Evolutionary conservation across 2,329 filamentous ascomycete genomes (phyloP), one percentile per base, ranked within the genome.

Genomic region (Alternaria solani): DNA sequence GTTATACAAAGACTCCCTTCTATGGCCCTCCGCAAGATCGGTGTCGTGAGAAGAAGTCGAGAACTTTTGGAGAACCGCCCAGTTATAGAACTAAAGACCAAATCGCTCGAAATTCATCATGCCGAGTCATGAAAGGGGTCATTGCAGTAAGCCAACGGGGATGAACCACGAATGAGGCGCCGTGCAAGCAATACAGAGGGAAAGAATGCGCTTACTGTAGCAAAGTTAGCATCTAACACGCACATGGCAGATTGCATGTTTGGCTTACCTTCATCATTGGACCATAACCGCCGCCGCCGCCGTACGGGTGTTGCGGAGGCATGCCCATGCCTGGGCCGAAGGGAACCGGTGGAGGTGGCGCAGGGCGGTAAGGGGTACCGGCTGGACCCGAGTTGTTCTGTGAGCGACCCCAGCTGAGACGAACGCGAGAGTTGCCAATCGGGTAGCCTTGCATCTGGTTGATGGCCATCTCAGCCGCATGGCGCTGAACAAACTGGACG

Each of bases 381-480:
- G 96, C 95, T 55, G 89, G 89, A 59, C 95, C 95, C 64, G 94
- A 98, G 86, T 99, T 99, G 88, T 98, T 99, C 86, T 99, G 95
- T 56, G 92, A 96, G 67, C 95, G 92, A 66, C 95, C 95, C 95
- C 95, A 99, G 79, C 93, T 97, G 69, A 99, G 87, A 74, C 95
- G 93, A 61, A 99, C 95, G 68, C 95, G 93, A 47, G 94, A 98
- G 86, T 99, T 99, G 57, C 95, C 95, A 75, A 99, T 99, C 25
- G 95, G 95, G 79, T 99, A 99, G 63, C 95, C 95, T 83, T 99
- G 95, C 95, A 99, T 99, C 83, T 99, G 95, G 84, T 99, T 99
- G 87, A 99, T 99, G 70, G 95, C 95, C 95, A 99, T 99, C 84
- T 99, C 95, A 14, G 95, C 95, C 54, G 95, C 95, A 76, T 99